phyloP scores from a whole-genome alignment of 1,139 yeast genomes.

The Suhomyces bolitotheri region DNA sequence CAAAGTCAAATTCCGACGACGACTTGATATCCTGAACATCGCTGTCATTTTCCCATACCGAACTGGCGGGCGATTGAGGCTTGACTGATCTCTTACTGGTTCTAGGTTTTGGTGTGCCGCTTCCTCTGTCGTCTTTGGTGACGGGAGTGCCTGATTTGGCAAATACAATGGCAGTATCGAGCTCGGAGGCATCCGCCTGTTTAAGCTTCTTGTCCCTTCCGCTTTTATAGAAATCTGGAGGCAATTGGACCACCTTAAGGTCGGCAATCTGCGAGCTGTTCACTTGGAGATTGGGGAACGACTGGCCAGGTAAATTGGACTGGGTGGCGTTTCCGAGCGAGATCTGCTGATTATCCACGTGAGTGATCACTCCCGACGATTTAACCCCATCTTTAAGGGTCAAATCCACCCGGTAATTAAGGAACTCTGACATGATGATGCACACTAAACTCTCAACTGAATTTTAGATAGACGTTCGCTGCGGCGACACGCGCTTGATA shows the following conservation, averaged over 20 bases:
- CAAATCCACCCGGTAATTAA: slow-evolving; percentile 56
- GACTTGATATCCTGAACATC: slow-evolving; percentile 51
- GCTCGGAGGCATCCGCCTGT: slow-evolving; percentile 8
- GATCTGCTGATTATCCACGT: slow-evolving; percentile 44
- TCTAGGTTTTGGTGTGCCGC: slow-evolving; percentile 4
- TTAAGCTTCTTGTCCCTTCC: slow-evolving; percentile 18
- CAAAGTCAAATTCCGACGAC: slow-evolving; percentile 81
- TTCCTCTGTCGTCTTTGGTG: slow-evolving; percentile 1
- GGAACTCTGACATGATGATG: slow-evolving; percentile 36
- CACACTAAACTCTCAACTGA: no score
- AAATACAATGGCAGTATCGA: slow-evolving; percentile 33
- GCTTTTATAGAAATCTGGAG: slow-evolving; percentile 34
- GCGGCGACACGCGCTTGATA: no score
- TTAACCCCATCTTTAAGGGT: slow-evolving; percentile 46
- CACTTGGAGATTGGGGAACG: slow-evolving; percentile 26
- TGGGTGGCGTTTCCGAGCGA: slow-evolving; percentile 35
- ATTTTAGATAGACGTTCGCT: no score
- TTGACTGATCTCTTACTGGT: slow-evolving; percentile 5
- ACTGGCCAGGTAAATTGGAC: slow-evolving; percentile 20
- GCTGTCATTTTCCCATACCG: slow-evolving; percentile 45
- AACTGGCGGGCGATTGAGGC: slow-evolving; percentile 12
- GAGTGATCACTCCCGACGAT: slow-evolving; percentile 48
- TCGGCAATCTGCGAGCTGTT: slow-evolving; percentile 43
- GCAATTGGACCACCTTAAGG: slow-evolving; percentile 51
- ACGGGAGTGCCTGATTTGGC: slow-evolving; percentile 19